These are phyloP conservation scores for Leccinum subrobustum DNA, from an alignment of 1,284 basidiomycete species.

Conservation along the genomic window DNA sequence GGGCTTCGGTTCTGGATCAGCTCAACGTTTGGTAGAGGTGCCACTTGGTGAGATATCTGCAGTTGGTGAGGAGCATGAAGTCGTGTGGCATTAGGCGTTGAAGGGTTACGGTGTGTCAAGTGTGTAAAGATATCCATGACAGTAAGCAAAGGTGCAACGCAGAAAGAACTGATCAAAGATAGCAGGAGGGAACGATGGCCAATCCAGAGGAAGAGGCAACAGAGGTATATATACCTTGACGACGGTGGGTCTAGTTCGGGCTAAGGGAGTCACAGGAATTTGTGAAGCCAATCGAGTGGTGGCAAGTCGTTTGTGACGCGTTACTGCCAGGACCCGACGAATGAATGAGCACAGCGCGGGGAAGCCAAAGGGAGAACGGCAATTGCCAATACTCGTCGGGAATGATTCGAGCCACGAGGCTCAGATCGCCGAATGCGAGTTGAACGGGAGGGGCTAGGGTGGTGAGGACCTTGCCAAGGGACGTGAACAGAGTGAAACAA, in stretches of 20 bases:
- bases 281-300: not conserved
- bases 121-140: slow-evolving; percentile 20
- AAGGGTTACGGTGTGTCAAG: slow-evolving; percentile 22
- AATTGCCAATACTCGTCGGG: not conserved
- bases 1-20: not conserved
- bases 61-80: slow-evolving; percentile 4
- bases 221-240: slow-evolving; percentile 19
- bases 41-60: not conserved
- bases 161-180: not conserved
- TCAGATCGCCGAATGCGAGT: slow-evolving; percentile 2
- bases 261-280: not conserved
- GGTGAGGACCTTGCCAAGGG: not conserved
- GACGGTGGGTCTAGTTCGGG: not conserved
- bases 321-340: slow-evolving; percentile 6
- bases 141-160: not conserved
- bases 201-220: not conserved
- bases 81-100: not conserved
- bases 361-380: slow-evolving; percentile 4
- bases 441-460: not conserved
- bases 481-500: slow-evolving; percentile 11
- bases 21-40: not conserved
- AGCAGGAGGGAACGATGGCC: slow-evolving; percentile 1
- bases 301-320: slow-evolving; percentile 6
- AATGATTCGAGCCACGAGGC: slow-evolving; percentile 14
- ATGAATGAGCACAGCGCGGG: slow-evolving; percentile 8